A percentile compares a stretch with the other conserved stretches of the same genome.
phyloP scores from a whole-genome alignment of 306 rosid genomes.

The Benincasa hispida region DNA sequence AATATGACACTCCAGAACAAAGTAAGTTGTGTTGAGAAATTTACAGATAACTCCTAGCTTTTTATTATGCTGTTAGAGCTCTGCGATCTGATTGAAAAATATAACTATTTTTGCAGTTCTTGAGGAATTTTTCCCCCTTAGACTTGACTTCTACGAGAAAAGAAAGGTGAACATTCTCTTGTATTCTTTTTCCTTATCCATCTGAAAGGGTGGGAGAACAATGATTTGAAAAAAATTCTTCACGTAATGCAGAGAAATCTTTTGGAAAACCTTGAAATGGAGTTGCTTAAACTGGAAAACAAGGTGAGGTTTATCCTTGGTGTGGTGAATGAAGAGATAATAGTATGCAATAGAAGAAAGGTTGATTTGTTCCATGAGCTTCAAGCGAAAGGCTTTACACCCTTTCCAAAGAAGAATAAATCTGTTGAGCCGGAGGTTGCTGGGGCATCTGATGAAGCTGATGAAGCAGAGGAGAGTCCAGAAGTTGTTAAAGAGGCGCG shows the following conservation, averaged over 20 bases:
- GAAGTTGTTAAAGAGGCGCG: constrained; percentile 23
- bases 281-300: constrained; percentile 59
- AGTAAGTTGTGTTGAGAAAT: constrained; percentile 24
- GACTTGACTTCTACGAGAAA: constrained; percentile 62
- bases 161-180: constrained; percentile 47
- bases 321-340: constrained; percentile 70
- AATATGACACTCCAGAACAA: constrained; percentile 73
- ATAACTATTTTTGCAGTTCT: constrained; percentile 46
- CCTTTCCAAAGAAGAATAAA: constrained; percentile 68
- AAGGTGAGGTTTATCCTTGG: constrained; percentile 80
- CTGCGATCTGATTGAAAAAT: background rate
- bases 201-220: background rate
- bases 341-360: constrained; percentile 63
- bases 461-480: constrained; percentile 38
- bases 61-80: background rate
- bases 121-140: constrained; percentile 60
- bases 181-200: background rate
- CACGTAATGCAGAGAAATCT: constrained; percentile 41
- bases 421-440: constrained; percentile 77
- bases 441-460: constrained; percentile 56
- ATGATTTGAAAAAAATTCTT: background rate
- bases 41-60: background rate
- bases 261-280: constrained; percentile 46
- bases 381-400: constrained; percentile 79
- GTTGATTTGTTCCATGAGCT: constrained; percentile 71